Conservation (phyloP, 352 stramenopile genomes). For the Phytopythium helicoides region DNA sequence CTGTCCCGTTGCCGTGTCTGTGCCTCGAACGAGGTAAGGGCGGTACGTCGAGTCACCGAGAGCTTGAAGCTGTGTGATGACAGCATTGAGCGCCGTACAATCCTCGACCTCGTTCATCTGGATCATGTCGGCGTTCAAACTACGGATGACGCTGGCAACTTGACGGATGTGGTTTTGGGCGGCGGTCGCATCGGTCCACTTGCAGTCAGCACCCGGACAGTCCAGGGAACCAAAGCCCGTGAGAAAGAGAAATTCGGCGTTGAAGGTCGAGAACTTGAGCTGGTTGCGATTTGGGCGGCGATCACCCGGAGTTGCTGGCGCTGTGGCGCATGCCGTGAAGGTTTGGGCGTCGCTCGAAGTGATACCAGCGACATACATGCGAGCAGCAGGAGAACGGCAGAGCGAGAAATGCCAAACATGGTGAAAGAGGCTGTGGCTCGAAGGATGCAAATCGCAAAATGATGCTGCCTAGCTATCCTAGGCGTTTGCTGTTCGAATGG, state of each 20-base stretch:
- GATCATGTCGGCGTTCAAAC: conserved; percentile 59
- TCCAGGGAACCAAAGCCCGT: conserved; percentile 32
- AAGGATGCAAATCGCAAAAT: no score
- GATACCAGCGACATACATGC: conserved; percentile 11
- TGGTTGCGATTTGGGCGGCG: conserved; percentile 40
- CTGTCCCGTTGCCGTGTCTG: conserved; percentile 64
- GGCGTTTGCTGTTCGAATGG: no score
- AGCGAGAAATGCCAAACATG: not conserved
- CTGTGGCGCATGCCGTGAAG: conserved; percentile 41
- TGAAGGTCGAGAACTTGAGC: conserved; percentile 69
- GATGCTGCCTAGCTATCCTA: no score
- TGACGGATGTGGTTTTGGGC: conserved; percentile 48
- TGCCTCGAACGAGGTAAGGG: conserved; percentile 56
- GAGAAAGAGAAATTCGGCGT: conserved; percentile 61
- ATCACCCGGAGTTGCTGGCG: conserved; percentile 35
- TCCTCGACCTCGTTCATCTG: conserved; percentile 68
- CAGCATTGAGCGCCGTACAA: conserved; percentile 41
- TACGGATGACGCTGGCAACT: conserved; percentile 45
- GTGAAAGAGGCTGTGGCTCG: no score
- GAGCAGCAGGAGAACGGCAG: conserved; percentile 6
- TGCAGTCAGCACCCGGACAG: conserved; percentile 48
- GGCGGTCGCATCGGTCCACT: conserved; percentile 39
- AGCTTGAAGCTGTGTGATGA: conserved; percentile 42
- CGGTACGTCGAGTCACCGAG: conserved; percentile 58
- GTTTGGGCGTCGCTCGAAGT: conserved; percentile 24